phyloP scores from a whole-genome alignment of 2,329 filamentous ascomycete species.

The Orbilia ellipsospora region DNA sequence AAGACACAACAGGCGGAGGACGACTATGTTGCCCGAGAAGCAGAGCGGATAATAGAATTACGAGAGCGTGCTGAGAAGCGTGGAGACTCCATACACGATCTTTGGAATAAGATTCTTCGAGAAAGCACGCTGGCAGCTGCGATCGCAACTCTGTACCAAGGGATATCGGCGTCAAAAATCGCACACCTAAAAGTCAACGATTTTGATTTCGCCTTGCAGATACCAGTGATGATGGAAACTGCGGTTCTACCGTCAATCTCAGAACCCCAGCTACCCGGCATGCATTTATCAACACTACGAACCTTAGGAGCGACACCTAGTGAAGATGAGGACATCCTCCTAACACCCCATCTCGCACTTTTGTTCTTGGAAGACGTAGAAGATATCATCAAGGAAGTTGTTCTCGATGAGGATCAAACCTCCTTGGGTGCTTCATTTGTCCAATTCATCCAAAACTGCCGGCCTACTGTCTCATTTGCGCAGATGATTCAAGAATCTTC shows the following conservation, averaged over 20 bases:
- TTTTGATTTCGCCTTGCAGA: conserved; percentile 72
- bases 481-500: conserved; percentile 63
- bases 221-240: conserved; percentile 67
- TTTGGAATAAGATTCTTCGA: conserved; percentile 78
- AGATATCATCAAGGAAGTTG: conserved; percentile 74
- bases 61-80: conserved; percentile 84
- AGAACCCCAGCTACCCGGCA: conserved; percentile 58
- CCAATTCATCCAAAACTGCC: conserved; percentile 81
- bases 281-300: conserved; percentile 79
- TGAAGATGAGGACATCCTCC: conserved; percentile 75
- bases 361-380: conserved; percentile 85
- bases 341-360: conserved; percentile 82
- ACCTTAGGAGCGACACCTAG: conserved; percentile 76
- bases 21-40: conserved; percentile 91
- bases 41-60: conserved; percentile 80
- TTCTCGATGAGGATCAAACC: conserved; percentile 72
- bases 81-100: conserved; percentile 61
- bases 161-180: conserved; percentile 85
- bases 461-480: conserved; percentile 72
- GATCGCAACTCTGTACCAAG: conserved; percentile 82
- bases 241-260: conserved; percentile 57
- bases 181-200: conserved; percentile 82
- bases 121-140: conserved; percentile 83
- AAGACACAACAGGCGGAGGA: conserved; percentile 91
- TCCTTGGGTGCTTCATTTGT: conserved; percentile 80